Evolutionary conservation across 352 stramenopile genomes (phyloP), one percentile per base, ranked within the genome.

Genomic region (Pythium apleroticum): DNA sequence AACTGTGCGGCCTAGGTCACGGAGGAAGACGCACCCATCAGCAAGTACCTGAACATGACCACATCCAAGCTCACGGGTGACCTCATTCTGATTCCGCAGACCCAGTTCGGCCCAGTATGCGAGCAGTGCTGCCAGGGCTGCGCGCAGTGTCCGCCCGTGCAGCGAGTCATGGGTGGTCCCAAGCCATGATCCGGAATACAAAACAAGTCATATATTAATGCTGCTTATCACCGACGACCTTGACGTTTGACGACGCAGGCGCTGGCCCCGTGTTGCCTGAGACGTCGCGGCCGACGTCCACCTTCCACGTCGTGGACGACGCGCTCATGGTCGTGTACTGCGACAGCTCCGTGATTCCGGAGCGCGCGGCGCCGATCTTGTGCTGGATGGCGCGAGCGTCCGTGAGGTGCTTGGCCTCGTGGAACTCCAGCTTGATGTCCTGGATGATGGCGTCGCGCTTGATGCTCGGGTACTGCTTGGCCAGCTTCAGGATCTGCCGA

Each of bases 341-440:
- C 31, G 79, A 82, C 37, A 96, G 70, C 75, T 93, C 83, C 52
- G 79, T 76, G 61, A 95, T 89, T 53, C 87, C 84, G 39, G 80
- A 74, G 49, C 77, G 81, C 52, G 83, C 86, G 9, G 86, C 75
- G 59, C 72, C 73, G 54, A 96, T 48, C 62, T 93, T 91, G 57
- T 89, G 64, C 53, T 78, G 67, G 50, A 96, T 89, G 54, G 75
- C 69, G 45, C 71, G 71, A 30, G 75, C 61, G 61, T 91, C 82
- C 33, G 80, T 84, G 35, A 92, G 65, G 41, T 63, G 30, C 72
- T 92, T 89, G 72, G 82, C 88, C 30, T 85, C 79, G 65, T 92
- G 86, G 75, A 94, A 93, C 70, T 95, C 81, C 43, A 77, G 71
- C 72, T 93, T 91, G 71, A 95, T 93, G 69, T 96, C 89, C 33